Base-by-base conservation (phyloP, 306 rosid species). In the Albizia julibrissin region DNA sequence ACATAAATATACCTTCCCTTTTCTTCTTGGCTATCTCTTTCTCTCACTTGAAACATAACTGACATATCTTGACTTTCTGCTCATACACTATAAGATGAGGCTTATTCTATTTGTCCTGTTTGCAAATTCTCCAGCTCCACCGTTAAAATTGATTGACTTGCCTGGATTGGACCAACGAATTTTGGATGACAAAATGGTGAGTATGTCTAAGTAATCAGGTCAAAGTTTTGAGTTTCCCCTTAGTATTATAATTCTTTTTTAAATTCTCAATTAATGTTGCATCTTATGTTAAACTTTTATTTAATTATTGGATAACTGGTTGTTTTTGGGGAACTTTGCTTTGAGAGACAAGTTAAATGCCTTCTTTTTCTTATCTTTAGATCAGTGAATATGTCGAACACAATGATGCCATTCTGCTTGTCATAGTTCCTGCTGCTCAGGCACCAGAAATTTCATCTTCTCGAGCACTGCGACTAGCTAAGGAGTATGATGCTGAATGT, bases 161-260 rank as follows among this genome's bases (percentile, higher is more conserved):
- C 99, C 99, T 66, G 99, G 99, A 81, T 79, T 95, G 85, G 98
- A 95, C 88, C 99, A 95, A 76, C 92, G 97, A 81, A 88, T 83
- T 42, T 46, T 85, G 83, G 97, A 93, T 87, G 99, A 95, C 46
- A 91, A 94, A 66, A 64, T 91, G 91, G 99, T 92, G 83, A 88
- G 99, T 80, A 61, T 49, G 18, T 72, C 62, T 50, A 72, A 52
- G 70, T 66, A 72, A 75, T 85, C 61, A 37, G 75, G 31, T 71
- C 19, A 29, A 7, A 67, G 68, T 34, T 78, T 66, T 81, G 24
- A 62, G 73, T 69, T 85, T 33, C 27, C 21, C 21, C 75, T 5
- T 3, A 76, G 52, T 58, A 67, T 54, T 40, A 33, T 83, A 58
- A 73, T 22, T 77, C 47, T 80, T 70, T n/a, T 77, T 31, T 74